Evolutionary conservation across 805 yeast genomes (phyloP).

Genomic region (Saccharomycopsis sp.): DNA sequence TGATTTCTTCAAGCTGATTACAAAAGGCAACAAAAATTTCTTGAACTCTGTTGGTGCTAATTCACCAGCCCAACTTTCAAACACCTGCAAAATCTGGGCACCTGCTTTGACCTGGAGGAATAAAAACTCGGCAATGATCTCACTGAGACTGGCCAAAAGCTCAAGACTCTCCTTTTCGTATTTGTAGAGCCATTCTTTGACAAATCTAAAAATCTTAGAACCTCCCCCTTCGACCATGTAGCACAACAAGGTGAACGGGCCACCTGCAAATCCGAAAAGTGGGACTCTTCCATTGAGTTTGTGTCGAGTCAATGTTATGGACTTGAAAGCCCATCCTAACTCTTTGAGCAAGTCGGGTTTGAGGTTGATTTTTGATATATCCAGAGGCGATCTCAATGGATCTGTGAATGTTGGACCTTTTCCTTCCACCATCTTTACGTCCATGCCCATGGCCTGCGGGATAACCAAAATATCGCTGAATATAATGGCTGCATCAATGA

Average conservation of each 20-base stretch:
- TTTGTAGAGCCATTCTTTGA: constrained; percentile 85
- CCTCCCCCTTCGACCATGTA: constrained; percentile 99
- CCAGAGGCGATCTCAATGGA: constrained; percentile 73
- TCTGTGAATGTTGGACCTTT: constrained; percentile 90
- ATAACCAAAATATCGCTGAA: constrained; percentile 92
- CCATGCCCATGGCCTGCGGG: constrained; percentile 98
- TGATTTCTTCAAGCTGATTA: constrained; percentile 50
- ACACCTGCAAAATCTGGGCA: constrained; percentile 95
- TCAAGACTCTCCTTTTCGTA: constrained; percentile 65
- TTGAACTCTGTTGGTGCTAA: constrained; percentile 83
- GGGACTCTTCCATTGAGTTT: constrained; percentile 90
- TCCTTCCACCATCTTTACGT: constrained; percentile 87
- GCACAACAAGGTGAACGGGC: constrained; percentile 95
- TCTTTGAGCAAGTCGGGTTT: constrained; percentile 68
- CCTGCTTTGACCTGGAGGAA: constrained; percentile 96
- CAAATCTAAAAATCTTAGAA: constrained; percentile 81
- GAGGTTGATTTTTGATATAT: constrained; percentile 51
- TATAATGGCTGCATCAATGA: constrained; percentile 94
- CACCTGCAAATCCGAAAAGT: constrained; percentile 90
- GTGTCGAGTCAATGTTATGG: constrained; percentile 85
- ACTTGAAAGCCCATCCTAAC: constrained; percentile 89
- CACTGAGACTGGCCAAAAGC: constrained; percentile 71
- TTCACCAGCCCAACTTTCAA: constrained; percentile 98
- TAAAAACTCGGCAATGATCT: constrained; percentile 84
- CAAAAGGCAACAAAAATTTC: constrained; percentile 84